A percentile compares a stretch with the other conserved stretches of the same genome.
Conservation (phyloP, 108 stramenopile genomes). For the Hondaea fermentalgiana region DNA sequence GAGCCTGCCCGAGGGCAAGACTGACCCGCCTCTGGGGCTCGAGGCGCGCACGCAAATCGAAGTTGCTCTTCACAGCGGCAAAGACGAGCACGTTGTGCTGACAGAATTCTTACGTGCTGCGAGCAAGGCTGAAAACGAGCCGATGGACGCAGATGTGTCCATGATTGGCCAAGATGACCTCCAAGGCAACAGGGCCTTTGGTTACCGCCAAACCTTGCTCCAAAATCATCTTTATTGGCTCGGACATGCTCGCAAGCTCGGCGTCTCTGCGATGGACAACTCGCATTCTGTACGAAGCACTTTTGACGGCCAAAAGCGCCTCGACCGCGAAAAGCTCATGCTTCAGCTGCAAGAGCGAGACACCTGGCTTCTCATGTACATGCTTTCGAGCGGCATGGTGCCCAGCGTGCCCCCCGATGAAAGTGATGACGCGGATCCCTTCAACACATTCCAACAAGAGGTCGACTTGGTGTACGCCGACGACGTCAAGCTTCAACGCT, state of each 20-base stretch:
- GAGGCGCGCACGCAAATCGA: neutral
- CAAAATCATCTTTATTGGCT: neutral
- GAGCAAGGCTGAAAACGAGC: neutral
- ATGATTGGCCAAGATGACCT: neutral
- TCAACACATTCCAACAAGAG: neutral
- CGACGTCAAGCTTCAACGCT: neutral
- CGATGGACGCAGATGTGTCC: neutral
- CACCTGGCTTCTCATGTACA: neutral
- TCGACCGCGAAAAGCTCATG: neutral
- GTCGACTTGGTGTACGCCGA: neutral
- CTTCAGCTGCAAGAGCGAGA: neutral
- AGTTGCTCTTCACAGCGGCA: neutral
- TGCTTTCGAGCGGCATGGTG: neutral
- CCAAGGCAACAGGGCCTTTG: neutral
- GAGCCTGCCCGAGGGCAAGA: neutral
- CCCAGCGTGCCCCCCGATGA: neutral
- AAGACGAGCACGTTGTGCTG: neutral
- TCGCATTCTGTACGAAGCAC: neutral
- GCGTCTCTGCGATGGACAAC: neutral
- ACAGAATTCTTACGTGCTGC: neutral
- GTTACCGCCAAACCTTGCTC: neutral
- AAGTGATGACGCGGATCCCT: neutral
- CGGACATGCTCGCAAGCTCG: neutral
- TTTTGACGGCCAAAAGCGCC: neutral
- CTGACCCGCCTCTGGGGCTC: neutral